phyloP scores from a whole-genome alignment of 2,329 filamentous ascomycete species.

The Aspergillus sp. region DNA sequence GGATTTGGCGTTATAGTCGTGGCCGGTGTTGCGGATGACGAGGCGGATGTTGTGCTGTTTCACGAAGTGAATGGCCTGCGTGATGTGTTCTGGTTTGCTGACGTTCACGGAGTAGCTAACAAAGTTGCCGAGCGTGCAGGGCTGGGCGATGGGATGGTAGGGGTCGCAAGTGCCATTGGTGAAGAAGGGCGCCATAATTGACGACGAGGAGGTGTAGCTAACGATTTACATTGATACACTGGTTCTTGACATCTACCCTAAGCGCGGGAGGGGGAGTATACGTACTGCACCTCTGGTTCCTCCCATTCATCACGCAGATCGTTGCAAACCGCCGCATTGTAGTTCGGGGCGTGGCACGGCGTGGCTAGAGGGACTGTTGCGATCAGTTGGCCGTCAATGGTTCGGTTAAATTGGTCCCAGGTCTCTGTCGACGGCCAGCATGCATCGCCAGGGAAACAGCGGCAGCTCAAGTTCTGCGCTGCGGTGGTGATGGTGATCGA shows the following conservation, averaged over 20 bases:
- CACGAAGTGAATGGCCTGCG: constrained; percentile 32
- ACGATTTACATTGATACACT: not conserved
- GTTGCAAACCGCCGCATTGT: constrained; percentile 39
- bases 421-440: constrained; percentile 44
- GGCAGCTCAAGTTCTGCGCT: constrained; percentile 33
- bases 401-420: constrained; percentile 47
- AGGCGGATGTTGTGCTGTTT: constrained; percentile 44
- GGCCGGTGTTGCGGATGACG: constrained; percentile 38
- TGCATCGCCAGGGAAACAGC: constrained; percentile 45
- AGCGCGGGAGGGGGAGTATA: not conserved
- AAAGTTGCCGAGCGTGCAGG: constrained; percentile 23
- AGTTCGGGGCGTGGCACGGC: constrained; percentile 46
- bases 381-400: constrained; percentile 45
- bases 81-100: constrained; percentile 16
- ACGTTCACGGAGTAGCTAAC: constrained; percentile 31
- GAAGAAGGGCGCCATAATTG: constrained; percentile 33
- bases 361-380: constrained; percentile 46
- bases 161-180: constrained; percentile 37
- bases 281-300: constrained; percentile 39
- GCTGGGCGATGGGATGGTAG: constrained; percentile 24
- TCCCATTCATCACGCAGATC: constrained; percentile 39
- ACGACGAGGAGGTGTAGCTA: constrained; percentile 52
- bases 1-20: constrained; percentile 46
- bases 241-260: not conserved
- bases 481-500: too few relatives aligned